A percentile compares a stretch with the other conserved stretches of the same genome.
Evolutionary conservation across 768 basidiomycete genomes (phyloP).

Genomic region (Suillus subalutaceus): DNA sequence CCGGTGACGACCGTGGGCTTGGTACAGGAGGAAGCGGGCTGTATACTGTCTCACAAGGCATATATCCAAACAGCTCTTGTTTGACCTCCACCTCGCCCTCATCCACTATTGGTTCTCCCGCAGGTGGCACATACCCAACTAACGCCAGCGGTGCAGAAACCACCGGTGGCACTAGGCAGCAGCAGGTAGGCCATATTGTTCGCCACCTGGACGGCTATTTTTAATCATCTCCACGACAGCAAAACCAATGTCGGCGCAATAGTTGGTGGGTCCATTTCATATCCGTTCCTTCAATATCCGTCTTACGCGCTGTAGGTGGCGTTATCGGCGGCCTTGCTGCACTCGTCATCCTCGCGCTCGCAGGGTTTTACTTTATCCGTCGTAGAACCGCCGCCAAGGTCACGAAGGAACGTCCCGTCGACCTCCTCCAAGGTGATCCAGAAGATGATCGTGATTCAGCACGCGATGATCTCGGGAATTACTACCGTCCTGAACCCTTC

Average conservation of each 20-base stretch:
- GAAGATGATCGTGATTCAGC: conserved; percentile 49
- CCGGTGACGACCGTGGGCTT: conserved; percentile 65
- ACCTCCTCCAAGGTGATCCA: conserved; percentile 62
- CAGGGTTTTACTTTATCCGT: conserved; percentile 52
- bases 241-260: conserved; percentile 51
- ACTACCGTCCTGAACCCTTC: conserved; percentile 77
- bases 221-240: conserved; percentile 15
- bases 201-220: neutral
- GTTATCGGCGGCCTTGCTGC: conserved; percentile 60
- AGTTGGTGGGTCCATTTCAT: conserved; percentile 39
- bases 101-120: conserved; percentile 76
- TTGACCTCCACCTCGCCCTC: conserved; percentile 65
- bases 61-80: conserved; percentile 54
- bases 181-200: conserved; percentile 26
- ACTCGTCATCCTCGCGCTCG: conserved; percentile 42
- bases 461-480: conserved; percentile 62
- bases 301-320: conserved; percentile 40
- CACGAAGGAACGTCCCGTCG: conserved; percentile 61
- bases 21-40: conserved; percentile 69
- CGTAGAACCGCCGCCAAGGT: conserved; percentile 44
- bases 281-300: conserved; percentile 12
- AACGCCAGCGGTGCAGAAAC: conserved; percentile 42
- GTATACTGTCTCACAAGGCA: conserved; percentile 57
- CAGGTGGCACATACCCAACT: conserved; percentile 74
- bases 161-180: conserved; percentile 20